Conservation (phyloP, 768 basidiomycete genomes). For the Leccinellum luteum region DNA sequence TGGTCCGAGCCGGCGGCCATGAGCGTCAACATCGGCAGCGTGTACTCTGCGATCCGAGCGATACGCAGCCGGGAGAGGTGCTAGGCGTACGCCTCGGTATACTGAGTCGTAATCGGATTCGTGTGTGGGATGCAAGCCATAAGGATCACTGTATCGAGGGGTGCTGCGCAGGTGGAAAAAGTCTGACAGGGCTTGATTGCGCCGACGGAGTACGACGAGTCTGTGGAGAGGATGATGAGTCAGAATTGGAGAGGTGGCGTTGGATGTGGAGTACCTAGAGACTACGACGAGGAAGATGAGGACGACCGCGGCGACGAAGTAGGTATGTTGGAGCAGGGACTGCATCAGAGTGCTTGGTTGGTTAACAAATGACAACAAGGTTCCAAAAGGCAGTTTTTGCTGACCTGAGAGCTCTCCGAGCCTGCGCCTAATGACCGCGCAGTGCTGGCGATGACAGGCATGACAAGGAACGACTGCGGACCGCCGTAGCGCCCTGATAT, state of each 20-base stretch:
- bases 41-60: constrained; percentile 25
- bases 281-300: constrained; percentile 16
- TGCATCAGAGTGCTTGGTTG: neutral
- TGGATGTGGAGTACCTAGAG: constrained; percentile 16
- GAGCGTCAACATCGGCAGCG: constrained; percentile 38
- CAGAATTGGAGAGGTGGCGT: neutral
- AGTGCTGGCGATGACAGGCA: constrained; percentile 7
- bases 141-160: neutral
- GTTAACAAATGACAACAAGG: neutral
- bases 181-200: constrained; percentile 10
- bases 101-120: constrained; percentile 4
- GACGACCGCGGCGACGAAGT: constrained; percentile 20
- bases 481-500: neutral
- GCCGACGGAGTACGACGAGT: constrained; percentile 23
- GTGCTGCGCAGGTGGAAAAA: constrained; percentile 19
- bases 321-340: constrained; percentile 22
- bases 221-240: constrained; percentile 9
- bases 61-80: constrained; percentile 21
- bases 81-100: constrained; percentile 16
- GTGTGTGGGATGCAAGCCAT: constrained; percentile 1
- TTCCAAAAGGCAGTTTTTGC: neutral
- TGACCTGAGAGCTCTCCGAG: constrained; percentile 13
- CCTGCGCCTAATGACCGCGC: neutral
- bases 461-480: constrained; percentile 1
- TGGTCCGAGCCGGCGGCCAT: constrained; percentile 36